A percentile compares a stretch with the other conserved stretches of the same genome.
Evolutionary conservation across 202 grass and related monocot genomes (phyloP).

Genomic region (Hordeum pubiflorum): DNA sequence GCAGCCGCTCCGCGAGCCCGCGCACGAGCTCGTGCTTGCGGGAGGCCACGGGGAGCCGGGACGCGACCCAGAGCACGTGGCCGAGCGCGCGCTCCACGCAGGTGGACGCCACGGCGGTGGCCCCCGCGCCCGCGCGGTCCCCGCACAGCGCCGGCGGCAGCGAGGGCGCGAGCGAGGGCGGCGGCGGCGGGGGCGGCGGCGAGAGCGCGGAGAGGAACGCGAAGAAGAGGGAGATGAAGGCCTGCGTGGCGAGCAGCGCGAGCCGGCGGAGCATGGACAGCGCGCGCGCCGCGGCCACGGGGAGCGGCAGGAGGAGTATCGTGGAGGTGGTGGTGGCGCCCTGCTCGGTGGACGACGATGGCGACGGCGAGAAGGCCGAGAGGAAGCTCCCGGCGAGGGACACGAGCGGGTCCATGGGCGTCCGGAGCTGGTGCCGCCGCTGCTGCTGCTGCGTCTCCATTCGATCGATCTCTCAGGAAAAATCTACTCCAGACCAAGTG

Average conservation of each 20-base stretch:
- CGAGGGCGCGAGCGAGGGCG: neutral
- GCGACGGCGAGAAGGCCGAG: slow-evolving; percentile 8
- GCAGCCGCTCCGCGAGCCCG: slow-evolving; percentile 64
- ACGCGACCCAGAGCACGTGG: slow-evolving; percentile 55
- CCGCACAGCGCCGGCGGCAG: neutral
- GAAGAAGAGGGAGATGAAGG: slow-evolving; percentile 44
- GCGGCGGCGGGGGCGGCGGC: neutral
- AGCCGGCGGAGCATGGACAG: slow-evolving; percentile 37
- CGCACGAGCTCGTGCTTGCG: slow-evolving; percentile 76
- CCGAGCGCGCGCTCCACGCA: slow-evolving; percentile 56
- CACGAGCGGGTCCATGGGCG: slow-evolving; percentile 28
- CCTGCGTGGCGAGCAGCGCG: slow-evolving; percentile 28
- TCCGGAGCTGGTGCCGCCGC: slow-evolving; percentile 10
- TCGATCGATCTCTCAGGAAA: neutral
- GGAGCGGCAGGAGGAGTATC: slow-evolving; percentile 28
- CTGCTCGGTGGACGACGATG: neutral
- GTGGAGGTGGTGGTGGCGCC: neutral
- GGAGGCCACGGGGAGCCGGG: slow-evolving; percentile 62
- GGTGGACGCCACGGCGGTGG: neutral
- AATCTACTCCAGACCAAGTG: neutral
- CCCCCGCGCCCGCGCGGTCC: neutral
- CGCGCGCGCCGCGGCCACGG: slow-evolving; percentile 17
- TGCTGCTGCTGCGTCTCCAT: slow-evolving; percentile 6
- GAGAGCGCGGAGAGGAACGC: slow-evolving; percentile 39
- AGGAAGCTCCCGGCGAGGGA: slow-evolving; percentile 11